Percentiles rank a stretch among this genome's conserved stretches.
phyloP scores from a whole-genome alignment of 108 stramenopile genomes.

The Stephanodiscus triporus region DNA sequence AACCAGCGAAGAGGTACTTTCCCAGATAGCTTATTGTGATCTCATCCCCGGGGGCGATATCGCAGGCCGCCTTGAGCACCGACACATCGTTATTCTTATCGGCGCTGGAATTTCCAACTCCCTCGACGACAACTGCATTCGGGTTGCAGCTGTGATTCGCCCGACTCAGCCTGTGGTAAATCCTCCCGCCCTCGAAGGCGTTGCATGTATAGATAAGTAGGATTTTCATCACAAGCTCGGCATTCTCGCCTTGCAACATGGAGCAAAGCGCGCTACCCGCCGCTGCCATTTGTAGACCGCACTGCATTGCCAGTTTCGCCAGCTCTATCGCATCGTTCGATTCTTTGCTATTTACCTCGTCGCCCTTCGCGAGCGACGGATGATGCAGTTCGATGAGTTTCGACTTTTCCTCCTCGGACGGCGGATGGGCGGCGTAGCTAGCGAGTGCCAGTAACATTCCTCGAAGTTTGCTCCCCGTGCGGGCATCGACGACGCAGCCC shows the following conservation, averaged over 20 bases:
- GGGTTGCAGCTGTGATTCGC: slow-evolving; percentile 85
- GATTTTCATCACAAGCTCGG: slow-evolving; percentile 24
- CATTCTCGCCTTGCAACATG: slow-evolving; percentile 3
- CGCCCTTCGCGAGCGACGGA: slow-evolving; percentile 29
- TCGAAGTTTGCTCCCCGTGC: slow-evolving; percentile 51
- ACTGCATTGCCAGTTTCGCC: slow-evolving; percentile 52
- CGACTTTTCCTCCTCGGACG: slow-evolving; percentile 12
- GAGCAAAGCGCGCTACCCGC: slow-evolving; percentile 18
- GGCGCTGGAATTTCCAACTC: too few relatives aligned
- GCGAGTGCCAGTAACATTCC: slow-evolving; percentile 73
- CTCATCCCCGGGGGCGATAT: slow-evolving; percentile 67
- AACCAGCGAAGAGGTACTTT: slow-evolving; percentile 64
- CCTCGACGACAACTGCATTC: slow-evolving; percentile 71
- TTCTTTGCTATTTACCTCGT: slow-evolving; percentile 44
- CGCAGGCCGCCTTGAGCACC: slow-evolving; percentile 59
- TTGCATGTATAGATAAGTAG: slow-evolving; percentile 81
- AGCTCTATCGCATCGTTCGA: slow-evolving; percentile 42
- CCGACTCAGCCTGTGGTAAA: slow-evolving; percentile 65
- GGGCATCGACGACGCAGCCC: slow-evolving; percentile 1
- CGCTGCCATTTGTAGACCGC: slow-evolving; percentile 43
- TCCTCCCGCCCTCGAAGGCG: slow-evolving; percentile 78
- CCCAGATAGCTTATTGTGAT: slow-evolving; percentile 83
- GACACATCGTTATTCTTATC: slow-evolving; percentile 31
- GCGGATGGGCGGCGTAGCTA: slow-evolving; percentile 36
- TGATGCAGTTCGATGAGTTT: slow-evolving; percentile 64